Conservation (phyloP, 495 filamentous ascomycete genomes). For the Wilcoxina mikolae region DNA sequence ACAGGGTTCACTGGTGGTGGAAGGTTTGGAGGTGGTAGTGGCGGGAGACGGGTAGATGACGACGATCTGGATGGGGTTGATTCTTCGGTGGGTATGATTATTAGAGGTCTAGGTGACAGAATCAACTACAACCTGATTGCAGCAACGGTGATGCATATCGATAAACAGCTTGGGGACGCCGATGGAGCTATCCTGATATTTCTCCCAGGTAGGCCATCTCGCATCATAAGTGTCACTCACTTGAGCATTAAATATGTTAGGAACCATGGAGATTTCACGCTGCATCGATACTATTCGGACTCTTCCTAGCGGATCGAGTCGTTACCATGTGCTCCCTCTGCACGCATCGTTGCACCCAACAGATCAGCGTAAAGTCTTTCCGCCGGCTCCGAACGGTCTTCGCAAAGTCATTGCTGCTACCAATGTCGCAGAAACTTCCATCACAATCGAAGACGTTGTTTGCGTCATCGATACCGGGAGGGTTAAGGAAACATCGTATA, state of each 20-base stretch:
- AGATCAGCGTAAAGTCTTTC: slow-evolving; percentile 80
- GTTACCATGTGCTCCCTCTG: slow-evolving; percentile 63
- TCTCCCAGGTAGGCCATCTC: slow-evolving; percentile 59
- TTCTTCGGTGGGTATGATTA: slow-evolving; percentile 44
- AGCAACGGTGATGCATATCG: slow-evolving; percentile 62
- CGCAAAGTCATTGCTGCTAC: slow-evolving; percentile 87
- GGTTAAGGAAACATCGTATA: slow-evolving; percentile 92
- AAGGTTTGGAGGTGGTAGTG: slow-evolving; percentile 1
- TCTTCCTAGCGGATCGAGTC: slow-evolving; percentile 38
- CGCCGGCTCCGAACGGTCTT: slow-evolving; percentile 56
- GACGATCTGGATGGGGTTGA: slow-evolving; percentile 30
- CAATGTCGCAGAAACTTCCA: slow-evolving; percentile 95
- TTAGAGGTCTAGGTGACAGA: slow-evolving; percentile 61
- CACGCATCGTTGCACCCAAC: slow-evolving; percentile 79
- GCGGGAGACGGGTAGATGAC: slow-evolving; percentile 30
- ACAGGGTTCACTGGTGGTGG: slow-evolving; percentile 52
- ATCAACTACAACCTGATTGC: slow-evolving; percentile 90
- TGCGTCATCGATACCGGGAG: slow-evolving; percentile 90
- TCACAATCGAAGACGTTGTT: slow-evolving; percentile 93
- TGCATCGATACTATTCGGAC: slow-evolving; percentile 54
- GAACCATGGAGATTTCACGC: slow-evolving; percentile 68
- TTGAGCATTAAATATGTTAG: slow-evolving; percentile 9
- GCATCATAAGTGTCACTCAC: no score
- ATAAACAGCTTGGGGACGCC: slow-evolving; percentile 50
- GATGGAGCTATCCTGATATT: slow-evolving; percentile 88